Base-by-base conservation (phyloP, 257 asterid species). In the Jacaranda copaia region DNA sequence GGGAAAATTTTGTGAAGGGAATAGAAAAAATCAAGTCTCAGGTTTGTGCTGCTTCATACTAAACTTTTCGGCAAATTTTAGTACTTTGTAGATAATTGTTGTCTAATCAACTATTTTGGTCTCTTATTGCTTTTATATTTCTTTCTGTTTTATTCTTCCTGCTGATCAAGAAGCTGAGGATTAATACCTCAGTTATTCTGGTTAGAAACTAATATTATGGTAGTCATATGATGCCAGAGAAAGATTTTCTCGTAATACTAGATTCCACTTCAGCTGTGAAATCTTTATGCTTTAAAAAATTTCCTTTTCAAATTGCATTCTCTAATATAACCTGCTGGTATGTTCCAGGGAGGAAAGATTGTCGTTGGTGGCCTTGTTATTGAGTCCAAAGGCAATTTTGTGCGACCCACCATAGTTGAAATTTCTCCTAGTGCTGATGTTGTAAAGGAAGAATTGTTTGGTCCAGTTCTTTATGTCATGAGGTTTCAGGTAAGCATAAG, bases 381-480 rank as follows among this genome's bases (percentile, higher is more conserved):
- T 58, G 90, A 89, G 81, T 90, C 97, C 0, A 90, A 86, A 81
- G 99, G 98, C 39, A 93, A 93, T 73, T 93, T 87, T 77, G 99
- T 93, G 85, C 96, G 89, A 79, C 97, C 99, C 62, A 96, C 99
- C 55, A 90, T 93, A 55, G 97, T 93, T 49, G 97, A 96, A 79
- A 91, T 96, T 68, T 85, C 95, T 68, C 62, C 95, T 16, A 76
- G 59, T 66, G 91, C 96, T 36, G 88, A 86, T 55, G 87, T 96
- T 55, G 99, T 96, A 18, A 93, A 90, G 91, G 95, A 93, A 87
- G 98, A 93, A 84, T 77, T 96, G 82, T 96, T 96, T 83, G 99
- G 86, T 72, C 99, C 99, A n/a, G 97, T 96, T 84, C 97, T 96
- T 15, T 92, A 93, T 77, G 97, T 90, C 14, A 90, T 96, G 95